Evolutionary conservation across 2,329 filamentous ascomycete species (phyloP).

Genomic region (Sclerotinia sclerotiorum): DNA sequence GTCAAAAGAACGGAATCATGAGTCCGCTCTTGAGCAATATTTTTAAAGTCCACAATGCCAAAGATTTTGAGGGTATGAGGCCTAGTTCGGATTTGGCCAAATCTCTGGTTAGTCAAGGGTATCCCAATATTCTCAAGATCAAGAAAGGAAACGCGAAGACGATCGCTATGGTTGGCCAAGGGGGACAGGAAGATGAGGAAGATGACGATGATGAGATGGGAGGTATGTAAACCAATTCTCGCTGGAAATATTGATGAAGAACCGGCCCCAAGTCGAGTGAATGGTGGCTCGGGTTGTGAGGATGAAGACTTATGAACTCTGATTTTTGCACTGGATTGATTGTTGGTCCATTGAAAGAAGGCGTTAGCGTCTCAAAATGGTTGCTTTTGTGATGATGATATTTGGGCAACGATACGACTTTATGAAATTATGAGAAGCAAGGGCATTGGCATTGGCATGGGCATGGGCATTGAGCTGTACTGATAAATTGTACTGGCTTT

Average conservation of each 20-base stretch:
- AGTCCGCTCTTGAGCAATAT: slow-evolving; percentile 54
- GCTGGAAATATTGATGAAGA: background rate
- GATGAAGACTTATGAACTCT: background rate
- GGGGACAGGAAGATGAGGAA: slow-evolving; percentile 34
- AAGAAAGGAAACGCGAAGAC: slow-evolving; percentile 78
- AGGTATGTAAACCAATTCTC: slow-evolving; percentile 20
- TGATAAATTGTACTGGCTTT: background rate
- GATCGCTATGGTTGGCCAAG: slow-evolving; percentile 39
- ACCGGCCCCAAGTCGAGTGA: background rate
- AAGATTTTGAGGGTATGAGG: slow-evolving; percentile 83
- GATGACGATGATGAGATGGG: slow-evolving; percentile 33
- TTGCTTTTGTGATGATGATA: slow-evolving; percentile 9
- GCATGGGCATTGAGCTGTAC: background rate
- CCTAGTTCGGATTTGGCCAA: slow-evolving; percentile 74
- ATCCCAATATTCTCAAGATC: slow-evolving; percentile 68
- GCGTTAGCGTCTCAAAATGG: slow-evolving; percentile 14
- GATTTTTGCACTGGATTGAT: slow-evolving; percentile 3
- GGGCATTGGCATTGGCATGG: background rate
- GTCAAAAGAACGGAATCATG: slow-evolving; percentile 49
- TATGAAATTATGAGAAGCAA: slow-evolving; percentile 14
- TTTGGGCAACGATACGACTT: background rate
- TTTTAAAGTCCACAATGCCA: slow-evolving; percentile 81
- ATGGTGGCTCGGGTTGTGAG: background rate
- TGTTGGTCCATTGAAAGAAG: background rate
- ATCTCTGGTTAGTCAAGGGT: slow-evolving; percentile 73